These are phyloP conservation scores for Aureobasidium sp. DNA, from an alignment of 2,329 filamentous ascomycete species.

Conservation along the genomic window DNA sequence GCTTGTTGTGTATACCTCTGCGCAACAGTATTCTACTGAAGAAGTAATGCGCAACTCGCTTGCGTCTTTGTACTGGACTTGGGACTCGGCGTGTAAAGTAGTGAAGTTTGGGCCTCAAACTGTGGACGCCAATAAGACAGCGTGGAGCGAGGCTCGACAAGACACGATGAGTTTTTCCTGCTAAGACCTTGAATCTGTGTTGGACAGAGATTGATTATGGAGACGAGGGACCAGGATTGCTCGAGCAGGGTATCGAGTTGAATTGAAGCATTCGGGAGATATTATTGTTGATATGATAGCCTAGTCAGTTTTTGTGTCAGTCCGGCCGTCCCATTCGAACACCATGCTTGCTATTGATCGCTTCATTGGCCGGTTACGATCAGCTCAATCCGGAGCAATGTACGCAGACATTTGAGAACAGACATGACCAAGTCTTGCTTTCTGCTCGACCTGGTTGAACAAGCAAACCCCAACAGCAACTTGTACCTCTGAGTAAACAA, in stretches of 20 bases:
- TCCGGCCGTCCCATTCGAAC: not conserved
- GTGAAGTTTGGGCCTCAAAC: too few relatives aligned
- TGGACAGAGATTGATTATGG: not conserved
- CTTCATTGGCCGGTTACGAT: not conserved
- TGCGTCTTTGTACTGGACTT: not conserved
- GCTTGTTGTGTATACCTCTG: not conserved
- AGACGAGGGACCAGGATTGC: not conserved
- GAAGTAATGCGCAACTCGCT: not conserved
- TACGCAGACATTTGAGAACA: not conserved
- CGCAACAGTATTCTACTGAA: not conserved
- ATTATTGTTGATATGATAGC: not conserved
- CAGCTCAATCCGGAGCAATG: not conserved
- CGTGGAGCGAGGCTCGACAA: not conserved
- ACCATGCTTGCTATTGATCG: not conserved
- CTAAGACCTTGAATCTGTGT: not conserved
- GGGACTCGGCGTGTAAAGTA: too few relatives aligned
- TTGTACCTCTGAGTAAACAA: not conserved
- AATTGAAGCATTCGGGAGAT: not conserved
- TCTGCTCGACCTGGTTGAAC: not conserved
- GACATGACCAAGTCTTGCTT: not conserved
- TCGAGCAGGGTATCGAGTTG: not conserved
- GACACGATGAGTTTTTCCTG: not conserved
- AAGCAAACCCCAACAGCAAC: not conserved
- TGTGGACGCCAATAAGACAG: too few relatives aligned
- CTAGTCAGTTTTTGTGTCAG: constrained; percentile 11